Evolutionary conservation across 192 early-diverging fungal species (phyloP), one percentile per base, ranked within the genome.

Genomic region (Gorgonomyces haynaldii): DNA sequence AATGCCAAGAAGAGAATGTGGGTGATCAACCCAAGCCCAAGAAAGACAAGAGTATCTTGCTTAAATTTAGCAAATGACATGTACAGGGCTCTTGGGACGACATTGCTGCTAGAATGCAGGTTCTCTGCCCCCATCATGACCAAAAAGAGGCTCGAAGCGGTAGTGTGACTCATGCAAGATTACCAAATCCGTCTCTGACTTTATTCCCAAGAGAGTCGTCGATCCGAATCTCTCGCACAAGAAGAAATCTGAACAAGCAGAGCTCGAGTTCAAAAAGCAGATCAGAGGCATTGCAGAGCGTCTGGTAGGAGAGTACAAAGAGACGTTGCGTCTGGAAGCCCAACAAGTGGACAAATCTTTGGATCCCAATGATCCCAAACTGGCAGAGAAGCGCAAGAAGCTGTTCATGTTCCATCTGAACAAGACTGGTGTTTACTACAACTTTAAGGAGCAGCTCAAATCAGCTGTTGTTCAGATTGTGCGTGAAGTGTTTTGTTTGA

Each of bases 361-460:
- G 22, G 21, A 35, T 31, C 22, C 24, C 40, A 63, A 41, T 28
- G 16, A 12, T 28, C 25, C 28, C 16, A 25, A 38, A 56, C 8
- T 35, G 21, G 28, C 13, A 27, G 12, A 43, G 16, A 35, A 76
- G 67, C 30, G 67, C 4, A 66, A 61, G 58, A 74, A 72, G 39
- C 51, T 58, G 47, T 76, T 79, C 46, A 40, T 79, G 37, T 79
- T 61, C 37, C 72, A 77, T 58, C 40, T 79, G 38, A 79, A 79
- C 61, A 67, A 65, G 31, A 72, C 61, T 43, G 76, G 76, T 4
- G 61, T 63, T 1, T 79, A 79, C 43, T 79, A 74, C 40, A 63
- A 50, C 20, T 64, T 79, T 24, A 79, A 79, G 35, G 76, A 79
- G 57, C 64, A 65, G 28, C 48, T 79, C 13, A 79, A 79, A 37